Evolutionary conservation across 306 rosid species (phyloP), one percentile per base, ranked within the genome.

Genomic region (Lupinus albus): DNA sequence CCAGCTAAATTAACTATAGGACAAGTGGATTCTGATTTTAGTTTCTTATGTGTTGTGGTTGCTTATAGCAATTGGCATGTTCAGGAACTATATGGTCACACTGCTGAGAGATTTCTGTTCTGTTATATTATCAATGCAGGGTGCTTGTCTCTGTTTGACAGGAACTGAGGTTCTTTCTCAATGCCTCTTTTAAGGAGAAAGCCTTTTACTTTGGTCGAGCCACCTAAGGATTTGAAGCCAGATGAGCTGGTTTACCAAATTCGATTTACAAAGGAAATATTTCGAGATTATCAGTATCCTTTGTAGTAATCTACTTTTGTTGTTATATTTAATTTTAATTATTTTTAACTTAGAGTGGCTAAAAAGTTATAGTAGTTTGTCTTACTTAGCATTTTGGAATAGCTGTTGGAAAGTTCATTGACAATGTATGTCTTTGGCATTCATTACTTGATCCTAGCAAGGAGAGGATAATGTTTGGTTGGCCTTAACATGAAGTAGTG

Each of bases 171-270:
- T 54, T 52, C 59, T 39, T 52, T 20, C 64, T 17, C 69, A 53
- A 93, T 93, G 97, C 99, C 99, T 61, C 81, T 93, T 46, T 57
- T 89, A 59, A 93, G 79, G 85, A 86, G 88, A 74, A 93, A 77
- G 79, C 81, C 86, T 41, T 86, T 87, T 73, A 45, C 81, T 74
- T 81, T 88, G 84, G 84, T 84, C 11, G 87, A 89, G 63, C 80
- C 71, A 9, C 94, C 98, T 33, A 61, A 79, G 55, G 97, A 88
- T 75, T 79, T 93, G 81, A 84, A 82, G 80, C 80, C 83, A 48
- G 71, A 82, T 18, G 99, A 90, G 73, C 79, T 55, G 45, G 88
- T 93, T 57, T 88, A 75, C 81, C 95, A 84, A 86, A 74, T 93
- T 82, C 96, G 97, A 25, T 86, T 75, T 71, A 89, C 99, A 1